Base-by-base conservation (phyloP, 345 rosid species). In the Raphanus raphanistrum region DNA sequence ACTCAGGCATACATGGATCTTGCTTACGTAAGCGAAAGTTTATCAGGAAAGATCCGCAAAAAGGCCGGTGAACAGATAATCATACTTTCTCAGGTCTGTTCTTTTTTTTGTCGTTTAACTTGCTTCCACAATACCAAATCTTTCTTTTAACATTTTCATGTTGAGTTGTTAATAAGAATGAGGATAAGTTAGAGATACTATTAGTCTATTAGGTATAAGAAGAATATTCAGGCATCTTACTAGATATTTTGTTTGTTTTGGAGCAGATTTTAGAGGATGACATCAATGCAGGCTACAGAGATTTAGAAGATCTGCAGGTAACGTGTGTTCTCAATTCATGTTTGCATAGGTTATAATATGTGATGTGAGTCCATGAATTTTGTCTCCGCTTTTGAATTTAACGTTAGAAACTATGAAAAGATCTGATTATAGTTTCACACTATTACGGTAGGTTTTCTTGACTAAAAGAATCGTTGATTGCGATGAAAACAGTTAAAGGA, bases 51-150 rank as follows among this genome's bases (percentile, higher is more conserved):
- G 41, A 76, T 82, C 35, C 94, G 92, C 2, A 81, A 81, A 69
- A 82, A 76, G 61, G 68, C 89, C 15, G 92, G 88, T 52, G 86
- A 90, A 80, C 90, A 90, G 72, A 85, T 90, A 5, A 84, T 90
- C 65, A 75, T 92, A 79, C 87, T 87, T 74, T 88, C 93, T 69
- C 97, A 90, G 97, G 95, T 88, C 17, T 74, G 81, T 58, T 33
- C 52, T 52, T 48, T 21, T 57, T 5, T 57, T 57, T 21, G n/a
- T n/a, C n/a, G n/a, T n/a, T n/a, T n/a, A n/a, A n/a, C n/a, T n/a
- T n/a, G n/a, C n/a, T n/a, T n/a, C n/a, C n/a, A n/a, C n/a, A n/a
- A n/a, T n/a, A n/a, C n/a, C n/a, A n/a, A n/a, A n/a, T n/a, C n/a
- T n/a, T n/a, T n/a, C n/a, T n/a, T n/a, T 21, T 1, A 21, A 21